Conservation (phyloP, 306 rosid species). For the Ammopiptanthus mongolicus region DNA sequence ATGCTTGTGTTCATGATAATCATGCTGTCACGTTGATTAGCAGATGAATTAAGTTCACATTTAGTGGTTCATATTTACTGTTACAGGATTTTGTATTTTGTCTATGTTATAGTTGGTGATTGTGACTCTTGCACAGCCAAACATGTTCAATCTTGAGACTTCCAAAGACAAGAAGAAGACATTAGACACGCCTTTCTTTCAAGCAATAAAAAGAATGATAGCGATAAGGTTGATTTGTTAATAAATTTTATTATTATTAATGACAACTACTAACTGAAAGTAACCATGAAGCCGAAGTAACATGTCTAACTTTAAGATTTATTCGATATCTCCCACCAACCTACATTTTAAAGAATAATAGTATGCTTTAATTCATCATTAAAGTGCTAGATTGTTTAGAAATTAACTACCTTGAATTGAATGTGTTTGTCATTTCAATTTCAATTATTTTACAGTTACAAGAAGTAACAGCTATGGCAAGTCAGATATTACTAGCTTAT, state of each 20-base stretch:
- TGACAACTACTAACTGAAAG: background rate
- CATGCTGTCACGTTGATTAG: background rate
- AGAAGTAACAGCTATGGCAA: background rate
- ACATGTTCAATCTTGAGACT: background rate
- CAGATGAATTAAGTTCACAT: background rate
- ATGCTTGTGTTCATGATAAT: background rate
- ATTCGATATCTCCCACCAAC: background rate
- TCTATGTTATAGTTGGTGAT: background rate
- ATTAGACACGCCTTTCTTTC: conserved; percentile 25
- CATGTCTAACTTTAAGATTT: background rate
- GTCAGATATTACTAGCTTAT: background rate
- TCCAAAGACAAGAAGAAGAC: conserved; percentile 11
- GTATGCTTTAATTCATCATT: background rate
- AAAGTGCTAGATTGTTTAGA: background rate
- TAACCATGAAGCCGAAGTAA: background rate
- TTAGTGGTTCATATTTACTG: background rate
- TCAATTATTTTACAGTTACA: background rate
- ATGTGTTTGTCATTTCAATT: background rate
- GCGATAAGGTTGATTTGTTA: conserved; percentile 12
- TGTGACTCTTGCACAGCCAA: conserved; percentile 4
- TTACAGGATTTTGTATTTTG: background rate
- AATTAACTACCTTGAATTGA: background rate
- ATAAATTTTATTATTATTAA: background rate
- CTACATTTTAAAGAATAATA: background rate
- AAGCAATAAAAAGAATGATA: conserved; percentile 22